Base-by-base conservation (phyloP, 2,329 filamentous ascomycete species). In the Chaetomium strumarium region DNA sequence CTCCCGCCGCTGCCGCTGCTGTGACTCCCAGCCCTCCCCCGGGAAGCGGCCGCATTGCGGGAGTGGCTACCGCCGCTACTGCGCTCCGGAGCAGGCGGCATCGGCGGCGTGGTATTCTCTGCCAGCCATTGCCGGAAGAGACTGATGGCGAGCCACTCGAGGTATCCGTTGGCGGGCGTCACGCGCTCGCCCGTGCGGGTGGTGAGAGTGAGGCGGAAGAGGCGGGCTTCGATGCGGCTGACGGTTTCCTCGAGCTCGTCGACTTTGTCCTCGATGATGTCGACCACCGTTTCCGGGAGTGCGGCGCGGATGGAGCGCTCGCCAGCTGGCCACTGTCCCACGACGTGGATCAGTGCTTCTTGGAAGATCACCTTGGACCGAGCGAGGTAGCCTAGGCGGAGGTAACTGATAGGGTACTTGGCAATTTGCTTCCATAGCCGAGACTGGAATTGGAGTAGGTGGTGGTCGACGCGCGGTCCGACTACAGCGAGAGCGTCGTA, bases 341-440 rank as follows among this genome's bases (percentile, higher is more conserved):
- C 91, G 0, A 96, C 90, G 64, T 97, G 92, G 48, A 96, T 88
- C 45, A 97, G 76, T 0, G 91, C 90, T 72, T 97, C 87, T 59
- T 87, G 83, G 63, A 90, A 91, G 47, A 91, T 90, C 60, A 91
- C 84, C 59, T 87, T 86, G 63, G 85, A 91, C 41, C 88, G 83
- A 9, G 90, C 86, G 39, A 96, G 78, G 63, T 90, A 96, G 36
- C 90, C 91, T 1, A 97, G 79, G 53, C 91, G 91, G 44, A 96
- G 80, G 66, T 96, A 97, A 55, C 85, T 90, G 44, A 93, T 88
- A 12, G 92, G 91, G 66, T 96, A 96, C 70, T 96, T 96, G 48
- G 91, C 90, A 58, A 96, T 95, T 70, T 96, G 92, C 69, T 93
- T 95, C 86, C 91, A 96, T 2, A 97, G 78, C 1, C 90, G 81